A percentile compares a stretch with the other conserved stretches of the same genome.
phyloP scores from a whole-genome alignment of 2,329 filamentous ascomycete species.

The Colletotrichum godetiae region DNA sequence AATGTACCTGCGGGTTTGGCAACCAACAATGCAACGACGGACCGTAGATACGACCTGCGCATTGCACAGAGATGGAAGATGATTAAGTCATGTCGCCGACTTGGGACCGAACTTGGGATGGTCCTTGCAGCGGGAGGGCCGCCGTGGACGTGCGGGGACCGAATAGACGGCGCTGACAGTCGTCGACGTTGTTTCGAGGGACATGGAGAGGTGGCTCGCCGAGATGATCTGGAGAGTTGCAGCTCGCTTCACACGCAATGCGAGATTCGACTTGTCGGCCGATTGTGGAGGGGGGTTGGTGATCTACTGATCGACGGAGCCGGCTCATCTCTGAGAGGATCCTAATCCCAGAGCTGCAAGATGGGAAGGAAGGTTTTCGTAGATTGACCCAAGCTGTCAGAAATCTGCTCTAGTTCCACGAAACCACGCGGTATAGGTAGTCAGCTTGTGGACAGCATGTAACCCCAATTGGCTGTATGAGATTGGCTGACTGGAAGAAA shows the following conservation, averaged over 20 bases:
- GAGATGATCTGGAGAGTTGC: background rate
- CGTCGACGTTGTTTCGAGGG: background rate
- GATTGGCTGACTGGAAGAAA: background rate
- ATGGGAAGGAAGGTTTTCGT: background rate
- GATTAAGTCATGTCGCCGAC: background rate
- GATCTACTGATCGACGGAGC: slow-evolving; percentile 23
- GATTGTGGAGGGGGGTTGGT: background rate
- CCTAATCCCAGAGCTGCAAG: background rate
- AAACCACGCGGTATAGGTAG: background rate
- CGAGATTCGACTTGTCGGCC: background rate
- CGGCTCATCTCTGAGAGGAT: background rate
- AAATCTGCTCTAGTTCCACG: background rate
- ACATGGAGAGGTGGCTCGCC: background rate
- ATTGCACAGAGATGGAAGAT: background rate
- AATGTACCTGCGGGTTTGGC: background rate
- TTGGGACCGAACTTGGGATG: slow-evolving; percentile 6
- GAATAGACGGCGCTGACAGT: background rate
- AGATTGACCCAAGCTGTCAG: background rate
- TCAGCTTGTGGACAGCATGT: background rate
- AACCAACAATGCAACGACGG: background rate
- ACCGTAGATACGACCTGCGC: background rate
- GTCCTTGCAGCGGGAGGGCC: background rate
- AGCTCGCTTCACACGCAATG: background rate
- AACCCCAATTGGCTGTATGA: background rate
- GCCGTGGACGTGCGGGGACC: background rate